Base-by-base conservation (phyloP, 2,329 filamentous ascomycete genomes). In the Helicocarpus griseus region DNA sequence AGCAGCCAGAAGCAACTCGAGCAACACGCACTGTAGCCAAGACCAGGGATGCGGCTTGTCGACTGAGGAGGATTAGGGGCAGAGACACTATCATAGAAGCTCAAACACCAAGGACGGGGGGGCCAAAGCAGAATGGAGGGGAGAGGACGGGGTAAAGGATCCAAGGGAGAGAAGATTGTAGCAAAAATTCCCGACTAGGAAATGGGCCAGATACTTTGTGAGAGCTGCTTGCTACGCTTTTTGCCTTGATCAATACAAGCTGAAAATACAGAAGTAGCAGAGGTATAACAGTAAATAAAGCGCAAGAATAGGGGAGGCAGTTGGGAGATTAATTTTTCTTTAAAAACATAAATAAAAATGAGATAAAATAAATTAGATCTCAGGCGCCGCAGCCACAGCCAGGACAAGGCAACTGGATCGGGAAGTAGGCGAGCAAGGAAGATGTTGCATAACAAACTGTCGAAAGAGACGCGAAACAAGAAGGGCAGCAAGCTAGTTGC, bases 81-180 rank as follows among this genome's bases (percentile, higher is more conserved):
- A 14, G 24, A 40, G 46, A 17, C 22, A 31, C 36, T 14, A 7
- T 17, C 14, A 39, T 14, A 26, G 36, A 43, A n/a, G 41, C 5
- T 26, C 39, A 47, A 35, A 35, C 39, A 51, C 53, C 33, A 56
- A 56, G 53, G n/a, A n/a, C n/a, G n/a, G 38, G 44, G 53, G 22
- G 54, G 57, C 51, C 53, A 29, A 8, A 2, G 41, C 13, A 11
- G 60, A 19, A 6, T 11, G 40, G 43, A 39, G 49, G 36, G 29
- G 43, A 36, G 38, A 38, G 14, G 41, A 22, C 19, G 21, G 4
- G n/a, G 33, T 24, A n/a, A 35, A 28, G 28, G 28, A 19, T 28
- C 24, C 9, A 31, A 44, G 48, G n/a, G 39, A 22, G 47, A 40
- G 40, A 35, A 19, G 26, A 17, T 31, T 24, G 41, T 21, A 51